phyloP scores from a whole-genome alignment of 306 rosid species.

The Elaeagnus macrophylla region DNA sequence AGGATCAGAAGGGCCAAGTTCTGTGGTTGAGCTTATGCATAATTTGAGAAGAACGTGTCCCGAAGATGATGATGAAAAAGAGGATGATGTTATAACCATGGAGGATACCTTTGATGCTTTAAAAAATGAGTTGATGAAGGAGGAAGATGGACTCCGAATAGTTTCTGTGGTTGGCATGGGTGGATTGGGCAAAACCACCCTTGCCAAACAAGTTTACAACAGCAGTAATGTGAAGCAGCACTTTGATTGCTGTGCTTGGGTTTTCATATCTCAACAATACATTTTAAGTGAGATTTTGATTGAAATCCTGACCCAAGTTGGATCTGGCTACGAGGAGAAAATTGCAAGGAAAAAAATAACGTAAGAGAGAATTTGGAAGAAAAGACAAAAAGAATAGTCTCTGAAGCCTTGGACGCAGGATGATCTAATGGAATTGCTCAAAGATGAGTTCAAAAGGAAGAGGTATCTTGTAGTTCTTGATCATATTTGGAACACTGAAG shows the following conservation, averaged over 20 bases:
- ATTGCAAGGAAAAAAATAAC: background rate
- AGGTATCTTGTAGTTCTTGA: slow-evolving; percentile 43
- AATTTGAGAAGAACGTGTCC: slow-evolving; percentile 24
- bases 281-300: background rate
- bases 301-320: background rate
- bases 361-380: background rate
- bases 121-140: background rate
- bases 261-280: slow-evolving; percentile 13
- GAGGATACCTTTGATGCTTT: background rate
- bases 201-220: slow-evolving; percentile 9
- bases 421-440: background rate
- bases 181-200: slow-evolving; percentile 18
- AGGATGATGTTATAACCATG: background rate
- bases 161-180: slow-evolving; percentile 17
- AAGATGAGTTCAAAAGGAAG: slow-evolving; percentile 8
- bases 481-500: slow-evolving; percentile 38
- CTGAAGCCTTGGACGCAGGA: background rate
- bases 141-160: background rate
- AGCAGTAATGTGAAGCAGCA: background rate
- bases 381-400: background rate
- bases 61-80: slow-evolving; percentile 4
- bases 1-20: background rate
- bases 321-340: background rate
- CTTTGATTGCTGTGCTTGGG: slow-evolving; percentile 11
- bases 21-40: background rate